Conservation (phyloP, 495 filamentous ascomycete species). For the Hypoxylon fragiforme region DNA sequence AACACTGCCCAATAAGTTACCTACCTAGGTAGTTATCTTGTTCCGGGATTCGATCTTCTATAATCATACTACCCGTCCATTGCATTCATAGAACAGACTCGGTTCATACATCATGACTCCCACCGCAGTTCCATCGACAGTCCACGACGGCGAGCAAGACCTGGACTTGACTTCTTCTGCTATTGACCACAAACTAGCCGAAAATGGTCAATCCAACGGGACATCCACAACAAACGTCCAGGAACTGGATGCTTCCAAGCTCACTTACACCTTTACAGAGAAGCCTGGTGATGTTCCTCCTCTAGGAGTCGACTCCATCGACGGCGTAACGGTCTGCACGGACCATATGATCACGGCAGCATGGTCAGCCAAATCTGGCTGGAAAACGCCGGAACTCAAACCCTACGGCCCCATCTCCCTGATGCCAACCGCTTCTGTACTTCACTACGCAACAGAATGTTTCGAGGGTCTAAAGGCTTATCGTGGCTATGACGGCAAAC, state of each 20-base stretch:
- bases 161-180: conserved; percentile 48
- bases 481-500: conserved; percentile 76
- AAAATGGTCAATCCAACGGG: conserved; percentile 31
- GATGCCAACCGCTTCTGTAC: conserved; percentile 79
- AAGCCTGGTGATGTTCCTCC: conserved; percentile 69
- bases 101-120: conserved; percentile 39
- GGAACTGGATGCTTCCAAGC: conserved; percentile 70
- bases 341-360: conserved; percentile 86
- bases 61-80: background rate
- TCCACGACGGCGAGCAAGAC: conserved; percentile 39
- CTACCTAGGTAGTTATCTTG: background rate
- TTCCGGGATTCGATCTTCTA: background rate
- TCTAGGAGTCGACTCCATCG: conserved; percentile 51
- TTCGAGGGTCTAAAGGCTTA: conserved; percentile 91
- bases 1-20: background rate
- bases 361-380: conserved; percentile 71
- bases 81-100: background rate
- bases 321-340: conserved; percentile 65
- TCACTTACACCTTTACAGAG: conserved; percentile 68
- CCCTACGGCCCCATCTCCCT: conserved; percentile 81
- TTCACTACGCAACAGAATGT: conserved; percentile 92
- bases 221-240: conserved; percentile 26
- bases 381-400: conserved; percentile 75
- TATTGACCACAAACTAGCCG: conserved; percentile 45
- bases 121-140: conserved; percentile 21